Evolutionary conservation across 2,329 filamentous ascomycete species (phyloP).

Genomic region (Scorias spongiosa): DNA sequence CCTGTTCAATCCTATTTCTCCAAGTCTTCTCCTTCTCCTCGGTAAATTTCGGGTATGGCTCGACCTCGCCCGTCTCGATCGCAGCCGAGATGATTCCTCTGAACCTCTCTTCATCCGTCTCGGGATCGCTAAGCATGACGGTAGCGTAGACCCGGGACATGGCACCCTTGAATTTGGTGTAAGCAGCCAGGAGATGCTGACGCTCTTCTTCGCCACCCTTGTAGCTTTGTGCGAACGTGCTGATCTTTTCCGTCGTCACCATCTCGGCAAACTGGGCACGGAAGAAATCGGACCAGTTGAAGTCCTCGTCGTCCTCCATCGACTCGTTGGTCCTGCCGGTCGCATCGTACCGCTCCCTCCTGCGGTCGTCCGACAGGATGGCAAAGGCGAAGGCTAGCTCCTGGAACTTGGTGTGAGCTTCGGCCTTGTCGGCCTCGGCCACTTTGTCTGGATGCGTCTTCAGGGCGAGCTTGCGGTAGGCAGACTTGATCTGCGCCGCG

Average conservation of each 20-base stretch:
- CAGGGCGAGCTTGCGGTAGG: conserved; percentile 82
- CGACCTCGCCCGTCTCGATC: conserved; percentile 53
- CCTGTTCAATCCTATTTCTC: conserved; percentile 36
- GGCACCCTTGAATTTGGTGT: conserved; percentile 55
- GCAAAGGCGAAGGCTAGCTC: conserved; percentile 87
- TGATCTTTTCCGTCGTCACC: conserved; percentile 59
- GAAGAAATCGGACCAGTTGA: conserved; percentile 87
- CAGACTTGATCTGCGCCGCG: conserved; percentile 66
- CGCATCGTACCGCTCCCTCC: conserved; percentile 73
- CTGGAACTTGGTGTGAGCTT: conserved; percentile 72
- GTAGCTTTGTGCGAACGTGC: conserved; percentile 62
- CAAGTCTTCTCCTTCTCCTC: conserved; percentile 36
- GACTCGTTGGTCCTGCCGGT: conserved; percentile 82
- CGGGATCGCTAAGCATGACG: conserved; percentile 74
- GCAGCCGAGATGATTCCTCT: conserved; percentile 65
- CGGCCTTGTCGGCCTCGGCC: conserved; percentile 45
- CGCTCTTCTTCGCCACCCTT: conserved; percentile 76
- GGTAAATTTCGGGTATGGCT: conserved; percentile 52
- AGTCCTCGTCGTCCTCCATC: conserved; percentile 53
- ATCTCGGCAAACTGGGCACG: conserved; percentile 65
- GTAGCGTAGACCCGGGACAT: conserved; percentile 64
- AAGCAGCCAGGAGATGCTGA: conserved; percentile 61
- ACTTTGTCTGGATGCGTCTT: conserved; percentile 56
- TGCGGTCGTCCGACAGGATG: conserved; percentile 66
- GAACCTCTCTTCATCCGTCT: conserved; percentile 77